phyloP scores from a whole-genome alignment of 495 filamentous ascomycete genomes.

The Aspergillus olivimuriae region DNA sequence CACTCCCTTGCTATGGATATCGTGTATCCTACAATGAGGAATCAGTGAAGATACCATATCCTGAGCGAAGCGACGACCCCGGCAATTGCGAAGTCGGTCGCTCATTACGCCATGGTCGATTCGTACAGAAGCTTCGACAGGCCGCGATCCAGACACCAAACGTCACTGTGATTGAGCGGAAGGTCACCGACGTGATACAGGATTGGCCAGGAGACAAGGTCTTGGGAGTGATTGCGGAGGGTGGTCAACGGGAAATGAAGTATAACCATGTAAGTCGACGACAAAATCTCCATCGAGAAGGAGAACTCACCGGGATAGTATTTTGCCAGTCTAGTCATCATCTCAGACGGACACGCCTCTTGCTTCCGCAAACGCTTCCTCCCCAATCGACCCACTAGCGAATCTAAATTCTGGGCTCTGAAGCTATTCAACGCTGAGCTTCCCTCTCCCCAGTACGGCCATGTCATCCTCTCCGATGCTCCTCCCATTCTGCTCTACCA shows the following conservation, averaged over 20 bases:
- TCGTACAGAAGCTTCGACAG: constrained; percentile 56
- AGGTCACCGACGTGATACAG: constrained; percentile 47
- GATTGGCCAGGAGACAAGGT: constrained; percentile 44
- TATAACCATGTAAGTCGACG: constrained; percentile 2
- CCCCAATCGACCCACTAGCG: constrained; percentile 50
- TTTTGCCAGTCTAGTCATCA: constrained; percentile 69
- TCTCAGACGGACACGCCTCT: constrained; percentile 78
- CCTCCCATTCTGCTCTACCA: constrained; percentile 80
- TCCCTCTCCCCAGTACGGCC: constrained; percentile 62
- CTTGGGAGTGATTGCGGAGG: constrained; percentile 58
- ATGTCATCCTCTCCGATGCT: constrained; percentile 64
- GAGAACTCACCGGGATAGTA: constrained; percentile 49
- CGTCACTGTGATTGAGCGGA: constrained; percentile 58
- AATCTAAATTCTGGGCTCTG: constrained; percentile 73
- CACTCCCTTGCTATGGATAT: not conserved
- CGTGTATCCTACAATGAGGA: not conserved
- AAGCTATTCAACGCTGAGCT: constrained; percentile 74
- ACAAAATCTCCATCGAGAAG: constrained; percentile 17
- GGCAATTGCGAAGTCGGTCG: constrained; percentile 45
- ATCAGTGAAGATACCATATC: not conserved
- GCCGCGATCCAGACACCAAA: constrained; percentile 52
- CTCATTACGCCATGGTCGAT: constrained; percentile 65
- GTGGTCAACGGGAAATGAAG: constrained; percentile 23
- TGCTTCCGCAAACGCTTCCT: constrained; percentile 74
- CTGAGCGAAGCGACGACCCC: not conserved